Percentiles rank a stretch among this genome's conserved stretches.
phyloP scores from a whole-genome alignment of 805 yeast genomes.

The Saturnispora zaruensis region DNA sequence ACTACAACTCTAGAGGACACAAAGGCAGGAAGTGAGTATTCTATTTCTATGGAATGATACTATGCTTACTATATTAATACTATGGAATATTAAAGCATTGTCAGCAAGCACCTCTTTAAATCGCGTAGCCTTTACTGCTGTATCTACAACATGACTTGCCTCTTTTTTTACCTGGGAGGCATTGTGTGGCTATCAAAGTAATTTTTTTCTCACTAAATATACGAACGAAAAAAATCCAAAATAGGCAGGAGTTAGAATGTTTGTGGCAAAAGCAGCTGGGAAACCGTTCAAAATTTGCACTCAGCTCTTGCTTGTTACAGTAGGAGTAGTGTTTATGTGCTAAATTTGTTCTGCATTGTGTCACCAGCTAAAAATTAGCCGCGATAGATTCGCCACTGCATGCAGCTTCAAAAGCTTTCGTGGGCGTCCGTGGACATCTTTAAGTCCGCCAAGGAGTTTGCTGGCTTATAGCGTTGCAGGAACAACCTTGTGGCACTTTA shows the following conservation, averaged over 20 bases:
- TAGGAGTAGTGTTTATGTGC: no score
- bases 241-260: neutral
- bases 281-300: neutral
- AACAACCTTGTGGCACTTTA: no score
- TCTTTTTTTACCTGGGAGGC: neutral
- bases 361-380: neutral
- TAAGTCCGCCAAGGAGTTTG: neutral
- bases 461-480: no score
- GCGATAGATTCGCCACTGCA: neutral
- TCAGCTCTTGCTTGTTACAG: no score
- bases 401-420: neutral
- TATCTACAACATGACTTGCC: no score
- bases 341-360: neutral
- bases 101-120: no score
- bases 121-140: no score
- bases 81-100: no score
- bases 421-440: neutral
- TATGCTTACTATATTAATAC: no score
- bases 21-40: no score
- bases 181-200: neutral
- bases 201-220: neutral
- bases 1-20: neutral
- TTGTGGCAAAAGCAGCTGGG: neutral
- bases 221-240: neutral
- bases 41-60: no score